Conservation (phyloP, 495 filamentous ascomycete genomes). For the Penicillium goetzii region DNA sequence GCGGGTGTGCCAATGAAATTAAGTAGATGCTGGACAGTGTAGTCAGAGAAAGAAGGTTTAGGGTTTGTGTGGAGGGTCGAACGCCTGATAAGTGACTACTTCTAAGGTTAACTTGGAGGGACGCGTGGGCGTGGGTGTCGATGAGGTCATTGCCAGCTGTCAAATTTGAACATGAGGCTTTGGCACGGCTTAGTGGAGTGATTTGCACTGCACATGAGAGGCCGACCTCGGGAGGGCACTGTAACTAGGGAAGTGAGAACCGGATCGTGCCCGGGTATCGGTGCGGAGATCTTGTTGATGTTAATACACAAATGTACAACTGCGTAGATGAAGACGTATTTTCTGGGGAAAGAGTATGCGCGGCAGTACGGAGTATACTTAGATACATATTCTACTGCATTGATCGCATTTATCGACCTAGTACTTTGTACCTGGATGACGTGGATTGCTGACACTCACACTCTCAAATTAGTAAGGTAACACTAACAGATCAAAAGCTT, state of each 20-base stretch:
- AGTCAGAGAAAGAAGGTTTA: background rate
- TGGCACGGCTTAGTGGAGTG: background rate
- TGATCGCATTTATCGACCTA: too few relatives aligned
- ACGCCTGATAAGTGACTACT: background rate
- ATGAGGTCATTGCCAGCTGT: slow-evolving; percentile 31
- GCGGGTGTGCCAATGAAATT: background rate
- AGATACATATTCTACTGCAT: background rate
- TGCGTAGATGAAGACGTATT: background rate
- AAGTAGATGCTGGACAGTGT: background rate
- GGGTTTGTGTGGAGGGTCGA: background rate
- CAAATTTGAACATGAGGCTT: background rate
- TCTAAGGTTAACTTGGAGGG: background rate
- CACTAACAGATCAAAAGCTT: background rate
- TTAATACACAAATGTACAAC: background rate
- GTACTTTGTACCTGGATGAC: background rate
- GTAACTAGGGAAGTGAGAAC: slow-evolving; percentile 1
- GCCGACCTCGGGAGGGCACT: background rate
- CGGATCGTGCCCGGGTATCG: background rate
- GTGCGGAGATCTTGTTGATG: background rate
- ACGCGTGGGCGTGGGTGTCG: slow-evolving; percentile 9
- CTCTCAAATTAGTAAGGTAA: background rate
- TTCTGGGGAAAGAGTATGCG: background rate
- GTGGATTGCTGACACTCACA: background rate
- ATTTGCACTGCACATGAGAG: background rate
- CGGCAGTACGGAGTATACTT: too few relatives aligned